Percentiles rank a stretch among this genome's conserved stretches.
Conservation (phyloP, 345 rosid species). For the Dipteronia sinensis region DNA sequence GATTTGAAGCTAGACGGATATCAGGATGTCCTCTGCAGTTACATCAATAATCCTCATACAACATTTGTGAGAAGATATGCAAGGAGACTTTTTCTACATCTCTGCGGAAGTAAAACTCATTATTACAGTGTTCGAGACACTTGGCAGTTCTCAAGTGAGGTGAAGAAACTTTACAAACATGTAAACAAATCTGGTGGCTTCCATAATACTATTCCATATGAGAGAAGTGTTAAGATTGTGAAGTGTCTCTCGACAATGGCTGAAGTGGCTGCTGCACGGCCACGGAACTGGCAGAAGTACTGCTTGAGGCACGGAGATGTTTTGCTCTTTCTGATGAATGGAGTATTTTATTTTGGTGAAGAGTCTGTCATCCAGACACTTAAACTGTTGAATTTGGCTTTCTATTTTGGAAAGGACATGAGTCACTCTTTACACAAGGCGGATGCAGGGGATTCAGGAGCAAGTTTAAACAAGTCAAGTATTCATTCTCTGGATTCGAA, state of each 20-base stretch:
- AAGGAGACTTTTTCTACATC: conserved; percentile 94
- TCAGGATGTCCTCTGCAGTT: conserved; percentile 97
- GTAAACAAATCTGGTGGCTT: conserved; percentile 91
- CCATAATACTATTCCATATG: conserved; percentile 79
- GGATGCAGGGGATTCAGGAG: conserved; percentile 66
- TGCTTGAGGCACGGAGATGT: conserved; percentile 86
- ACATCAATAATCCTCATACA: conserved; percentile 94
- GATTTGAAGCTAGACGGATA: conserved; percentile 95
- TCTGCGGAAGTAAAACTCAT: conserved; percentile 96
- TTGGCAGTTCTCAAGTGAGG: conserved; percentile 96
- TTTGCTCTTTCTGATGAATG: conserved; percentile 78
- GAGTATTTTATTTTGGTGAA: conserved; percentile 81
- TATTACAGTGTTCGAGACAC: conserved; percentile 92
- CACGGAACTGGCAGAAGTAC: conserved; percentile 98
- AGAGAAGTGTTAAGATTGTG: conserved; percentile 92
- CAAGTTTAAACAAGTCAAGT: conserved; percentile 63
- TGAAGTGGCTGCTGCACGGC: conserved; percentile 92
- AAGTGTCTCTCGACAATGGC: conserved; percentile 90
- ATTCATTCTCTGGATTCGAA: conserved; percentile 71
- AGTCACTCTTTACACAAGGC: conserved; percentile 60
- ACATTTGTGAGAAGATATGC: conserved; percentile 96
- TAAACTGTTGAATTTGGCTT: conserved; percentile 83
- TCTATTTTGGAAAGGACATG: conserved; percentile 87
- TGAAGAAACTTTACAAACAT: conserved; percentile 79
- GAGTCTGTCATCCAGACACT: conserved; percentile 91